Percentiles rank a stretch among this genome's conserved stretches.
These are phyloP conservation scores for Coniochaeta ligniaria DNA, from an alignment of 2,329 filamentous ascomycete species.

Conservation along the genomic window DNA sequence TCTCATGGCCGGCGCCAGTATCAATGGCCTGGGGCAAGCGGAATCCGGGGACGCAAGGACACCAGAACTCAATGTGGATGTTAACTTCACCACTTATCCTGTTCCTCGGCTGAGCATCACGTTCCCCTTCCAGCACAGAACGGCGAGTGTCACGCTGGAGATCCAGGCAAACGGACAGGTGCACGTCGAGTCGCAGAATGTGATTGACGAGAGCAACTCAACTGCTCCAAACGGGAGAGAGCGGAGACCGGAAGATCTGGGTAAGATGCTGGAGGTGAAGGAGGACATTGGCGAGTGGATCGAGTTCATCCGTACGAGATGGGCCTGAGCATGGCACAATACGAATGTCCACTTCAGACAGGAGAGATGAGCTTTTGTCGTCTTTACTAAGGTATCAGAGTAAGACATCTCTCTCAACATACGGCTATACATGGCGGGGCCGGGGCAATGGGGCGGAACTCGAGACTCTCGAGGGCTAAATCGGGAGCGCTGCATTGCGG, in stretches of 20 bases:
- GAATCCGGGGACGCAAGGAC: constrained; percentile 3
- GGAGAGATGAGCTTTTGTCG: background rate
- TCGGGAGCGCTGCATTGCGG: background rate
- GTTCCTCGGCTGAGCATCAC: constrained; percentile 42
- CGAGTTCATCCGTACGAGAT: constrained; percentile 39
- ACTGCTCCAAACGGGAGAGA: constrained; percentile 22
- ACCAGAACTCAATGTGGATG: constrained; percentile 34
- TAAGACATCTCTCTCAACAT: background rate
- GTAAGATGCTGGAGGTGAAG: constrained; percentile 36
- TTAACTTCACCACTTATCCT: constrained; percentile 44
- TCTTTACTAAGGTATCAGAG: background rate
- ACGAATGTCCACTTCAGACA: background rate
- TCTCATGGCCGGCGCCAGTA: constrained; percentile 8
- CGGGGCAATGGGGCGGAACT: background rate
- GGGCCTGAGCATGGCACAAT: constrained; percentile 10
- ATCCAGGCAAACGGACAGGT: constrained; percentile 54
- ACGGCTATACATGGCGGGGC: background rate
- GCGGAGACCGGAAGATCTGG: constrained; percentile 34
- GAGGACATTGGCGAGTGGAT: constrained; percentile 47
- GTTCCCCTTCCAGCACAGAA: constrained; percentile 41
- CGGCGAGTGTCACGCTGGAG: constrained; percentile 48
- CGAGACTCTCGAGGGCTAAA: background rate
- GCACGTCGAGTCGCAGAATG: constrained; percentile 50
- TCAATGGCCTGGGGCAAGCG: background rate
- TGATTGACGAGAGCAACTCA: constrained; percentile 26